Conservation (phyloP, 345 rosid species). For the Tarenaya hassleriana region DNA sequence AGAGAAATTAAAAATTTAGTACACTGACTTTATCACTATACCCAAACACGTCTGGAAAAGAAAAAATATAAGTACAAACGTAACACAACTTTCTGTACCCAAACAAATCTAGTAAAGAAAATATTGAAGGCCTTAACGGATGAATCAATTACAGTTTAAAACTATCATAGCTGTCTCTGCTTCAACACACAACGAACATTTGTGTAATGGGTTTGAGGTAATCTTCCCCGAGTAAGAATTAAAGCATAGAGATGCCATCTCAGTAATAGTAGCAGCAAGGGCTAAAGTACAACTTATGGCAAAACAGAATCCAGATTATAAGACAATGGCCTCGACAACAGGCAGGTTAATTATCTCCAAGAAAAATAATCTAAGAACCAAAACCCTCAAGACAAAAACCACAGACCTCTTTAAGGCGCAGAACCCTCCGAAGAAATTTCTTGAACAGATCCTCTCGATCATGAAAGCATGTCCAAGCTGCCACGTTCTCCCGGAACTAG, state of each 20-base stretch:
- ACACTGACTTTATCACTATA: neutral
- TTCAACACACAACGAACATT: neutral
- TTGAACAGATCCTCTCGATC: constrained; percentile 63
- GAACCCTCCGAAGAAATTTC: constrained; percentile 73
- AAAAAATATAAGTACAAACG: no score
- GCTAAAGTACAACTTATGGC: no score
- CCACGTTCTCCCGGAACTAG: constrained; percentile 97
- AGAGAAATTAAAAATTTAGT: constrained; percentile 4
- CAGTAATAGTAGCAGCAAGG: no score
- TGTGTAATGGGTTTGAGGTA: no score
- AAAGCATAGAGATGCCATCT: no score
- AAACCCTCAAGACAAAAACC: neutral
- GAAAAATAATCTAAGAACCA: constrained; percentile 2
- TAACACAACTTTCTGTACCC: no score
- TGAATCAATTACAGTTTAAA: constrained; percentile 1
- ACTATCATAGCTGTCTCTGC: neutral
- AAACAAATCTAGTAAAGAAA: constrained; percentile 9
- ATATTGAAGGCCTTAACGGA: neutral
- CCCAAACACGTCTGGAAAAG: constrained; percentile 11
- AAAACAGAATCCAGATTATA: neutral
- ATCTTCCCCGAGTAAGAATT: no score
- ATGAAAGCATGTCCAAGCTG: constrained; percentile 93
- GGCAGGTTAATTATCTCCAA: constrained; percentile 6
- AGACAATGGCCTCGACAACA: neutral
- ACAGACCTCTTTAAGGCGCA: constrained; percentile 86